A percentile compares a stretch with the other conserved stretches of the same genome.
Conservation (phyloP, 2,329 filamentous ascomycete species). For the Aspergillus flavus region DNA sequence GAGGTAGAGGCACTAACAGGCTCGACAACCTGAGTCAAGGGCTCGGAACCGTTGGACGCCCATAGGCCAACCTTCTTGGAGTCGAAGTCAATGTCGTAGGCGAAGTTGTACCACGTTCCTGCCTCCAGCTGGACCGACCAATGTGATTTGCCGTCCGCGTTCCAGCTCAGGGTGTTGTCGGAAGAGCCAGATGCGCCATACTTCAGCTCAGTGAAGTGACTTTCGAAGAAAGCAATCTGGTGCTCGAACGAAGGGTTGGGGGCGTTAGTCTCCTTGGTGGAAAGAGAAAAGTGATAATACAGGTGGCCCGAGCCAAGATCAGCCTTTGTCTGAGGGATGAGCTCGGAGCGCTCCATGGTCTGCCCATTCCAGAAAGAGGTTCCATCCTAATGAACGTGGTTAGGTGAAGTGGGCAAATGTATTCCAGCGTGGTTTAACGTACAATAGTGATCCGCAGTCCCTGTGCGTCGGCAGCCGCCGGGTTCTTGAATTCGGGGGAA, state of each 20-base stretch:
- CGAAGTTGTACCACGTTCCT: constrained; percentile 73
- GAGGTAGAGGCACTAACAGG: constrained; percentile 63
- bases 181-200: constrained; percentile 57
- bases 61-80: constrained; percentile 66
- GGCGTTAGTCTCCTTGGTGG: constrained; percentile 60
- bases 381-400: constrained; percentile 14
- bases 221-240: constrained; percentile 63
- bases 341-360: constrained; percentile 71
- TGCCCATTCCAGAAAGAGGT: constrained; percentile 71
- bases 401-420: not conserved
- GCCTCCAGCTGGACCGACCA: constrained; percentile 66
- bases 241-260: constrained; percentile 67
- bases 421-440: constrained; percentile 33
- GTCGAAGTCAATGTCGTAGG: constrained; percentile 72
- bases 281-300: constrained; percentile 73
- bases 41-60: constrained; percentile 66
- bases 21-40: constrained; percentile 60
- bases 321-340: constrained; percentile 70
- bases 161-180: constrained; percentile 64
- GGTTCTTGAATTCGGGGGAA: constrained; percentile 64
- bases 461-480: constrained; percentile 64
- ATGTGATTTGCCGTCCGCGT: constrained; percentile 60
- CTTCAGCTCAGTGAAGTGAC: constrained; percentile 76
- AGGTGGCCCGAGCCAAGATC: constrained; percentile 68
- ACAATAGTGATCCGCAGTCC: constrained; percentile 70